A percentile compares a stretch with the other conserved stretches of the same genome.
Conservation (phyloP, 2,329 filamentous ascomycete species). For the Ampelomyces quisqualis region DNA sequence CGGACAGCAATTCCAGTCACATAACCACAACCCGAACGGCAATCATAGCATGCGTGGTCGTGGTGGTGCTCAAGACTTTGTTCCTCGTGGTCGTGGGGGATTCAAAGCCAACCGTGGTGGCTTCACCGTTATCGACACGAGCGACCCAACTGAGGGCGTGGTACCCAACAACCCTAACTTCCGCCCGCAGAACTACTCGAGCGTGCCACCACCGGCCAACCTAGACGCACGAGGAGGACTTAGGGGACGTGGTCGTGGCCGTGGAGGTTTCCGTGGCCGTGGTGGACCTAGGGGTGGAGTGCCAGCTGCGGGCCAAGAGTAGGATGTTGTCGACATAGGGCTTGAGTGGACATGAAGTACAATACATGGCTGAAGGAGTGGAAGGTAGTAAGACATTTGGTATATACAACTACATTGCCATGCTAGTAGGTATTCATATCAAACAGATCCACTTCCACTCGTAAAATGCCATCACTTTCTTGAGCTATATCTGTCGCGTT, state of each 20-base stretch:
- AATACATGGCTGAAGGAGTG: background rate
- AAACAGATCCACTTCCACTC: no score
- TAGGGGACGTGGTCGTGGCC: constrained; percentile 37
- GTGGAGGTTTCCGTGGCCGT: constrained; percentile 35
- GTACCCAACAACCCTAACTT: constrained; percentile 59
- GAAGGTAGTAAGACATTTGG: no score
- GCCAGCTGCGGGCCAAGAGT: constrained; percentile 21
- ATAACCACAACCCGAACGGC: constrained; percentile 27
- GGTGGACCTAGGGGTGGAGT: constrained; percentile 31
- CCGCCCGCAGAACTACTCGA: constrained; percentile 50
- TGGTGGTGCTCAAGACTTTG: constrained; percentile 31
- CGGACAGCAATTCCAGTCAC: constrained; percentile 25
- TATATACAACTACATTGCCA: no score
- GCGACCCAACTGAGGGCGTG: constrained; percentile 55
- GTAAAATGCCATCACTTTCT: no score
- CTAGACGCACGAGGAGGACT: constrained; percentile 34
- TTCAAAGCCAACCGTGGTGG: constrained; percentile 44
- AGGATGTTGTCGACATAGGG: constrained; percentile 2
- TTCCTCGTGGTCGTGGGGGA: constrained; percentile 46
- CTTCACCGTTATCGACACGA: constrained; percentile 52
- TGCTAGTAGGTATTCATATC: no score
- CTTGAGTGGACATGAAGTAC: background rate
- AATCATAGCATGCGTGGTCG: constrained; percentile 34
- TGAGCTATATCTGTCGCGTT: no score
- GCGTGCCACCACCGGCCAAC: constrained; percentile 41